Evolutionary conservation across 2,329 filamentous ascomycete genomes (phyloP), one percentile per base, ranked within the genome.

Genomic region (Sphaerulina vaccinii): DNA sequence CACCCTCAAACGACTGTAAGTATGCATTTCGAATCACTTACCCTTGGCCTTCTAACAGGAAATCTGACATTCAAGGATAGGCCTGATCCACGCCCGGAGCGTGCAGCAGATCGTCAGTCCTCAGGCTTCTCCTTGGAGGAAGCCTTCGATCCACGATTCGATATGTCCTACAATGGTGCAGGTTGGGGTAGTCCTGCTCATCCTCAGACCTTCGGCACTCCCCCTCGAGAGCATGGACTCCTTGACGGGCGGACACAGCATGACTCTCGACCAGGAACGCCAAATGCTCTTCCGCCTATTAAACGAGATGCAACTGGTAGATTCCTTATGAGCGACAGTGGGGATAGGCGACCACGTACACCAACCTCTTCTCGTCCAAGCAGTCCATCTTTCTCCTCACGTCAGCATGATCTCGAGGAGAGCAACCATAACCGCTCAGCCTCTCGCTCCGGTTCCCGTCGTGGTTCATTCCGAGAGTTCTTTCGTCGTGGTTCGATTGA

Each of bases 401-500:
- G 24, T 27, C 24, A 27, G 10, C 24, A 27, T 27, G 9, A 38
- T 18, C 4, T 36, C 32, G n/a, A 37, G 16, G 2, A 32, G 27
- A n/a, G 2, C 24, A 24, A 40, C 39, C 42, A 49, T 36, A 39
- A 39, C 18, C 16, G 16, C 37, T 5, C 11, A 4, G 8, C 23
- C 6, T 37, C n/a, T n/a, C 19, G 45, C 15, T 18, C 23, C 16
- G 33, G 37, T 5, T 52, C 48, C 16, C 48, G 52, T 5, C 44
- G 51, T 36, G 40, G 52, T 11, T 47, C 49, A 5, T 27, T 56
- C 19, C 37, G 38, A 9, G 49, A 54, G 2, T 32, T 44, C 11
- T 23, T 55, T 21, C 29, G 49, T 13, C 52, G 55, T 16, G 45
- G 35, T 11, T 53, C 51, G 5, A 38, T 54, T 19, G 53, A 56